A percentile compares a stretch with the other conserved stretches of the same genome.
Evolutionary conservation across 2,329 filamentous ascomycete species (phyloP).

Genomic region (Phialophora verrucosa): DNA sequence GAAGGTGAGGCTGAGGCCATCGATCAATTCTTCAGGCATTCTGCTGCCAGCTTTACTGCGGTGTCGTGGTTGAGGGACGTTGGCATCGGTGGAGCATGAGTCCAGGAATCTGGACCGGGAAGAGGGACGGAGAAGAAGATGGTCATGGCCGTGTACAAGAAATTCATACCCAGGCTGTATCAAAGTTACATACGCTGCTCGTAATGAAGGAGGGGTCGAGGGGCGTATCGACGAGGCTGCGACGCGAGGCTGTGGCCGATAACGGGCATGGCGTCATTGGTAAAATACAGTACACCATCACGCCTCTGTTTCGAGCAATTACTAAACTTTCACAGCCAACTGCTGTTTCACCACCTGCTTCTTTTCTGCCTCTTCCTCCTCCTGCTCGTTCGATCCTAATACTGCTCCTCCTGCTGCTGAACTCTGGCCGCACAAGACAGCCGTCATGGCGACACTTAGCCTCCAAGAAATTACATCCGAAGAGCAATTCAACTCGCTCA

Average conservation of each 20-base stretch:
- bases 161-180: not conserved
- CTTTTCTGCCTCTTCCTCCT: not conserved
- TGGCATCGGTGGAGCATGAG: constrained; percentile 12
- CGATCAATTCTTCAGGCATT: constrained; percentile 28
- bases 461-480: constrained; percentile 78
- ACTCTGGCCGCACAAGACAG: not conserved
- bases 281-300: constrained; percentile 23
- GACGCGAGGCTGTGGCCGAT: constrained; percentile 15
- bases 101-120: not conserved
- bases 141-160: constrained; percentile 8
- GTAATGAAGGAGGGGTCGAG: not conserved
- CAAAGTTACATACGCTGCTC: not conserved
- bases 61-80: constrained; percentile 25
- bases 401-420: not conserved
- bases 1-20: constrained; percentile 18
- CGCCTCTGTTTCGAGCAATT: constrained; percentile 13
- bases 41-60: constrained; percentile 18
- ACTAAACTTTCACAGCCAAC: constrained; percentile 5
- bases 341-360: not conserved
- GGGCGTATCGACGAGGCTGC: not conserved
- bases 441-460: constrained; percentile 72
- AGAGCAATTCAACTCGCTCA: constrained; percentile 72
- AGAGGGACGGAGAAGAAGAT: not conserved
- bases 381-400: not conserved
- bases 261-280: constrained; percentile 23